Conservation (phyloP, 1,284 basidiomycete species). For the Flammula alnicola region DNA sequence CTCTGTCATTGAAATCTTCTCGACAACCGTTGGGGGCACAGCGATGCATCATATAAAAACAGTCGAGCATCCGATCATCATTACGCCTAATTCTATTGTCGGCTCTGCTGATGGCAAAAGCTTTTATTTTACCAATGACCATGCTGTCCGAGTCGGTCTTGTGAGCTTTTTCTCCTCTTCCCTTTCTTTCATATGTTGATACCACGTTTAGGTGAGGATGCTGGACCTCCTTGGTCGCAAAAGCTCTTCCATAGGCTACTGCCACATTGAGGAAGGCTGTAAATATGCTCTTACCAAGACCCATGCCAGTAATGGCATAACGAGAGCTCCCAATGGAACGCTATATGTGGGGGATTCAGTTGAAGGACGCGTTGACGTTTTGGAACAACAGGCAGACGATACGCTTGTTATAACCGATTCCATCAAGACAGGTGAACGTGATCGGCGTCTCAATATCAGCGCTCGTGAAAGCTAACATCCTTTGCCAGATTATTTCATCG, state of each 20-base stretch:
- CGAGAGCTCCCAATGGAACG: slow-evolving; percentile 54
- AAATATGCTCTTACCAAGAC: slow-evolving; percentile 53
- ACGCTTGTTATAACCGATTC: slow-evolving; percentile 48
- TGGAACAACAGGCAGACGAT: slow-evolving; percentile 61
- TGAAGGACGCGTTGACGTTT: slow-evolving; percentile 46
- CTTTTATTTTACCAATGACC: slow-evolving; percentile 74
- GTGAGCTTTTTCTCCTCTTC: slow-evolving; percentile 40
- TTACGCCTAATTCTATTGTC: slow-evolving; percentile 73
- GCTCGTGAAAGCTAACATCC: no score
- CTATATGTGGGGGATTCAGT: slow-evolving; percentile 56
- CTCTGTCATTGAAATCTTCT: slow-evolving; percentile 75
- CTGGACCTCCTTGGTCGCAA: slow-evolving; percentile 39
- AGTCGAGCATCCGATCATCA: slow-evolving; percentile 57
- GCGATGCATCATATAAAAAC: slow-evolving; percentile 61
- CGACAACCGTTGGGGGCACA: slow-evolving; percentile 49
- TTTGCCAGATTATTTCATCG: slow-evolving; percentile 49
- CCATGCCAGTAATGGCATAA: slow-evolving; percentile 60
- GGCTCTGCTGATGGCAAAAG: slow-evolving; percentile 64
- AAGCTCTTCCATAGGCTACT: slow-evolving; percentile 58
- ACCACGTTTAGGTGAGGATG: slow-evolving; percentile 33
- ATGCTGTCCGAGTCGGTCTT: slow-evolving; percentile 54
- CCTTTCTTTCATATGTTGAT: not conserved
- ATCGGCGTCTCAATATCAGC: no score
- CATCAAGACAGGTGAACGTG: slow-evolving; percentile 30
- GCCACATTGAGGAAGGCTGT: slow-evolving; percentile 60